Conservation (phyloP, 768 basidiomycete species). For the Clavaria fumosa region DNA sequence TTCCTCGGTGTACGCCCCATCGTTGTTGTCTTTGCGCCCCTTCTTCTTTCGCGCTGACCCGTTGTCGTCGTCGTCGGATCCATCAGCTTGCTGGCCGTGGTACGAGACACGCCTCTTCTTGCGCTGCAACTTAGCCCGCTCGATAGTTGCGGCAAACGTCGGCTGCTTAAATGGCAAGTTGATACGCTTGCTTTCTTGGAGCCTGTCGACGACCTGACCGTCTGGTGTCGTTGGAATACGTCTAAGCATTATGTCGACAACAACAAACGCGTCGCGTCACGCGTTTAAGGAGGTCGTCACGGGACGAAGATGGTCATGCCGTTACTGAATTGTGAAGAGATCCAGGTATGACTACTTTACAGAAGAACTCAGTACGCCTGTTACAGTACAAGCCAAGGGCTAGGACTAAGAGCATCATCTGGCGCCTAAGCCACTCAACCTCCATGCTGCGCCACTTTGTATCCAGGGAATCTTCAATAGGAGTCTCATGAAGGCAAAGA, state of each 20-base stretch:
- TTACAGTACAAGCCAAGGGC: too few species aligned
- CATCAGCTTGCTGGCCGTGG: constrained; percentile 49
- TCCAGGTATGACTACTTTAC: too few species aligned
- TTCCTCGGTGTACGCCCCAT: constrained; percentile 42
- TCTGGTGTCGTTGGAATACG: constrained; percentile 55
- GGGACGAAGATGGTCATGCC: too few species aligned
- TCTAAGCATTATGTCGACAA: too few species aligned
- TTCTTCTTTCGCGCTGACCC: constrained; percentile 52
- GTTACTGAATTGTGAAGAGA: too few species aligned
- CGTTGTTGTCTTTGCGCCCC: constrained; percentile 37
- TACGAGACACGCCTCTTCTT: constrained; percentile 86
- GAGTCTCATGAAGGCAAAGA: constrained; percentile 11
- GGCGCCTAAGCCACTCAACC: constrained; percentile 6
- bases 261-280: too few species aligned
- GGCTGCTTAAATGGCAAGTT: constrained; percentile 77
- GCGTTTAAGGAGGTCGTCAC: too few species aligned
- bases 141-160: constrained; percentile 26
- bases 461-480: constrained; percentile 28
- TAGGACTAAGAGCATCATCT: too few species aligned
- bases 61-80: constrained; percentile 40
- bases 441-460: constrained; percentile 19
- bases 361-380: too few species aligned
- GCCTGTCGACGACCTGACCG: constrained; percentile 49
- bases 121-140: constrained; percentile 48
- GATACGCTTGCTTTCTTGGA: constrained; percentile 56